Conservation (phyloP, 345 rosid species). For the Capsella bursapastoris region DNA sequence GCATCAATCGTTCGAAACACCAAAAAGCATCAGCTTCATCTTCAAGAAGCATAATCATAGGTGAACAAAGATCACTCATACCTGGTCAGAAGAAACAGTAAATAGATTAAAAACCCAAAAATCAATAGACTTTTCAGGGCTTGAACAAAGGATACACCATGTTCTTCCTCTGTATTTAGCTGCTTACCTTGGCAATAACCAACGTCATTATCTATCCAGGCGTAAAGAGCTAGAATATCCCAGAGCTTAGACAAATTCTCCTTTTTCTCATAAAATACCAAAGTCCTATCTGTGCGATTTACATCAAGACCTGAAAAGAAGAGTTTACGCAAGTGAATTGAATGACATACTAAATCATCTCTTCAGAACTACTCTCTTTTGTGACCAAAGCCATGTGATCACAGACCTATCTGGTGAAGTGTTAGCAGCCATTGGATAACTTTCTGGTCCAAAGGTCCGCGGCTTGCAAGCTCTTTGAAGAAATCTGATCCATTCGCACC, state of each 20-base stretch:
- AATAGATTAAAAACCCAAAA: slow-evolving; percentile 19
- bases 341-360: not conserved
- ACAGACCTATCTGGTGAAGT: slow-evolving; percentile 93
- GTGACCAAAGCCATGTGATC: not conserved
- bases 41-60: slow-evolving; percentile 94
- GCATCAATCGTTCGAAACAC: slow-evolving; percentile 98
- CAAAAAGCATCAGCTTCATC: slow-evolving; percentile 98
- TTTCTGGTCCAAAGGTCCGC: slow-evolving; percentile 74
- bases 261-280: slow-evolving; percentile 91
- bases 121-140: not conserved
- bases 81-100: slow-evolving; percentile 52
- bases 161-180: not conserved
- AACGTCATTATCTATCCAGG: slow-evolving; percentile 90
- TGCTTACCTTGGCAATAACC: slow-evolving; percentile 95
- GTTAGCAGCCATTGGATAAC: slow-evolving; percentile 88
- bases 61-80: slow-evolving; percentile 99
- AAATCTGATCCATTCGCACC: slow-evolving; percentile 49
- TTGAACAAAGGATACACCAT: not conserved
- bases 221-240: slow-evolving; percentile 95
- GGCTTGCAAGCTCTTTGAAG: slow-evolving; percentile 56
- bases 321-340: not conserved
- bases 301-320: slow-evolving; percentile 79
- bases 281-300: slow-evolving; percentile 86
- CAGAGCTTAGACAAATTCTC: slow-evolving; percentile 89
- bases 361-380: slow-evolving; percentile 7